phyloP scores from a whole-genome alignment of 169 alveolate species.

The Plasmodium reichenowi region DNA sequence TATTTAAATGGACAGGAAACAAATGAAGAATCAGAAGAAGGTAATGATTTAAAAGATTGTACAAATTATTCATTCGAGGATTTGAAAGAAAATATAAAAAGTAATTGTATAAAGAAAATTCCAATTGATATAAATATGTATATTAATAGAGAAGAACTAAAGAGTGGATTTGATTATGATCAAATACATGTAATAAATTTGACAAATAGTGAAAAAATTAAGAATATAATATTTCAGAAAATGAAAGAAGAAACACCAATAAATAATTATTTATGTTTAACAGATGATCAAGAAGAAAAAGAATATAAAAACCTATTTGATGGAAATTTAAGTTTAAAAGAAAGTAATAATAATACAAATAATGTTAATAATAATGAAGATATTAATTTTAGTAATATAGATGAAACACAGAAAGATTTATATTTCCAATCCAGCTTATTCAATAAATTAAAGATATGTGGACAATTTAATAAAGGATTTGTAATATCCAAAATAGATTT shows the following conservation, averaged over 20 bases:
- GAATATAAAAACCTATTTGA: slow-evolving; percentile 44
- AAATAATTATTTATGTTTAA: slow-evolving; percentile 45
- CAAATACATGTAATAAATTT: slow-evolving; percentile 60
- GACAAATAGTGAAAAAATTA: slow-evolving; percentile 47
- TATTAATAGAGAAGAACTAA: slow-evolving; percentile 64
- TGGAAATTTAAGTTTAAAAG: slow-evolving; percentile 14
- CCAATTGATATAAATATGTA: slow-evolving; percentile 76
- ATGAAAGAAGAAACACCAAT: slow-evolving; percentile 29
- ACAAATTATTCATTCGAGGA: slow-evolving; percentile 26
- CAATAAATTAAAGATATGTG: slow-evolving; percentile 84
- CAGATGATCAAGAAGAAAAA: slow-evolving; percentile 41
- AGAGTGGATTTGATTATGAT: slow-evolving; percentile 55
- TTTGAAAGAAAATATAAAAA: slow-evolving; percentile 47
- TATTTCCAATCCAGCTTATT: slow-evolving; percentile 83
- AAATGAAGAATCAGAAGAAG: background rate
- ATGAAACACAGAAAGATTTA: slow-evolving; percentile 46
- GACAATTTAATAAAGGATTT: slow-evolving; percentile 97
- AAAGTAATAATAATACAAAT: background rate
- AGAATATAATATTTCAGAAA: slow-evolving; percentile 33
- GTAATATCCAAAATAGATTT: slow-evolving; percentile 89
- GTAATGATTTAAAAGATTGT: background rate
- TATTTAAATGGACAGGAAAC: background rate
- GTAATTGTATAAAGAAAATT: slow-evolving; percentile 27
- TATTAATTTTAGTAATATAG: slow-evolving; percentile 48
- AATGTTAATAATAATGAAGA: slow-evolving; percentile 16